Base-by-base conservation (phyloP, 805 yeast genomes). In the Saturnispora zaruensis region DNA sequence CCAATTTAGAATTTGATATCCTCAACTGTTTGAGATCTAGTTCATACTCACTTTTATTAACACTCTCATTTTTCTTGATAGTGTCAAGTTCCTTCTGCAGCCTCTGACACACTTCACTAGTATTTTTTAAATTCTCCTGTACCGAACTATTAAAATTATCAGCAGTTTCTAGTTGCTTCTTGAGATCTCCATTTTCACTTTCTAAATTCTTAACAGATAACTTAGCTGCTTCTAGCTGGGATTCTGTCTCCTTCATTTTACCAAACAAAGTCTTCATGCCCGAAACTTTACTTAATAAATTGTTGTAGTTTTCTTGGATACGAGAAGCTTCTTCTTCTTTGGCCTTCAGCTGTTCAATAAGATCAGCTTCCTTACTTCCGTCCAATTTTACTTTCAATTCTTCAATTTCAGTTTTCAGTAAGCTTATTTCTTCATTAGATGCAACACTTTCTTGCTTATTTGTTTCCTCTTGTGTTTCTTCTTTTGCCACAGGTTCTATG, bases 201-300 rank as follows among this genome's bases (percentile, higher is more conserved):
- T 52, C 6, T 65, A 73, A 20, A 67, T 57, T 47, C 61, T 66
- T 25, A 57, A 64, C 56, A 62, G 71, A 55, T 67, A 54, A 30
- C 62, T 65, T 14, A 64, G 18, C 4, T 64, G 67, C 67, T 64
- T 66, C 73, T 21, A 75, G 63, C 56, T 84, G 86, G 3, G 64
- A 66, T 59, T 84, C 83, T 0, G 87, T 70, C 51, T 78, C 83
- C 59, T 84, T 82, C 87, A 84, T 83, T 55, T 85, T 84, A 37
- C 68, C 72, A 63, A 85, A 85, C 2, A 85, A 75, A 0, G 82
- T 69, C 56, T 84, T 85, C 91, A 85, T 84, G 2, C 86, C 77
- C 1, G 87, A 77, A 16, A 86, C 63, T 61, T 83, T 74, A 54
- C 77, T 78, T 52, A 86, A 64, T 30, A 86, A 65, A 4, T 76